These are phyloP conservation scores for Phenoliferia sp. DNA, from an alignment of 1,284 basidiomycete species.

Conservation along the genomic window DNA sequence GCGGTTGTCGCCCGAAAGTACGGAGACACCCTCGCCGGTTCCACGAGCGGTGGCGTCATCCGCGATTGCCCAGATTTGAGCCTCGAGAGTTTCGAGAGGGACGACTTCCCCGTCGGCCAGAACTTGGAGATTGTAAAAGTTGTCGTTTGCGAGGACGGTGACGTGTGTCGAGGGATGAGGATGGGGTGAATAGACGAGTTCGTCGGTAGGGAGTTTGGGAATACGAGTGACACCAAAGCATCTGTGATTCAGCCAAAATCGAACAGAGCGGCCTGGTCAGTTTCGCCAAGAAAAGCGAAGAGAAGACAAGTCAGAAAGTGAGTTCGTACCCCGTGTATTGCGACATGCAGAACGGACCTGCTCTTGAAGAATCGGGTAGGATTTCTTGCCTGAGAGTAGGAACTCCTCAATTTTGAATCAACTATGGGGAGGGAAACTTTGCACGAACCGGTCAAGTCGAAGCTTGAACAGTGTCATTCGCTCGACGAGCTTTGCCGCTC, in stretches of 20 bases:
- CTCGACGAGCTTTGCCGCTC: slow-evolving; percentile 77
- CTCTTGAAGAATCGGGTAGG: slow-evolving; percentile 50
- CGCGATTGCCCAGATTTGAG: slow-evolving; percentile 60
- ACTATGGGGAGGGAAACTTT: not conserved
- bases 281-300: slow-evolving; percentile 37
- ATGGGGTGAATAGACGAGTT: slow-evolving; percentile 38
- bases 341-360: slow-evolving; percentile 55
- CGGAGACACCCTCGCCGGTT: slow-evolving; percentile 55
- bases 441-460: slow-evolving; percentile 57
- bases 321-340: slow-evolving; percentile 51
- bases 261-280: slow-evolving; percentile 18
- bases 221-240: slow-evolving; percentile 75
- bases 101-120: slow-evolving; percentile 48
- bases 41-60: slow-evolving; percentile 56
- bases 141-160: slow-evolving; percentile 71
- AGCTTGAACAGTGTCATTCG: slow-evolving; percentile 75
- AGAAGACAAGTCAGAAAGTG: slow-evolving; percentile 13
- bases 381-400: slow-evolving; percentile 47
- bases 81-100: slow-evolving; percentile 58
- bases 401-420: not conserved
- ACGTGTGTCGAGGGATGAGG: slow-evolving; percentile 56
- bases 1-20: slow-evolving; percentile 72
- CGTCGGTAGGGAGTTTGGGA: slow-evolving; percentile 49
- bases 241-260: slow-evolving; percentile 40
- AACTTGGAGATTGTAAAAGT: slow-evolving; percentile 73